These are phyloP conservation scores for Graphiopsis chlorocephala DNA, from an alignment of 2,329 filamentous ascomycete genomes.

Conservation along the genomic window DNA sequence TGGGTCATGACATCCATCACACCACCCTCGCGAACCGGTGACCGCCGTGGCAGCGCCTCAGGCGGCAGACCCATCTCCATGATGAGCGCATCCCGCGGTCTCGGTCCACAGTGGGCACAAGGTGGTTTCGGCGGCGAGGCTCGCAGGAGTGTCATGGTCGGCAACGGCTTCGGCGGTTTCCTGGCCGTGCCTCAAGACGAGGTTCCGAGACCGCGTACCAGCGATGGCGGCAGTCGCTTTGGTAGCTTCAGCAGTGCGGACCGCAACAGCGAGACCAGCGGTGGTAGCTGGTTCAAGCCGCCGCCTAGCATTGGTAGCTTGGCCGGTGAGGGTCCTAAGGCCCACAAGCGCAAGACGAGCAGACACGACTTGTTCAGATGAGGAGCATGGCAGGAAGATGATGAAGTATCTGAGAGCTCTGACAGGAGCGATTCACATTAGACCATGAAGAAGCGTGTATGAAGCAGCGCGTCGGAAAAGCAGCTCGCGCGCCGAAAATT, in stretches of 20 bases:
- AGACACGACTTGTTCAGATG: conserved; percentile 37
- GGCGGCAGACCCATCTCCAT: conserved; percentile 46
- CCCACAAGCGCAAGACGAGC: conserved; percentile 31
- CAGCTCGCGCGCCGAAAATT: neutral
- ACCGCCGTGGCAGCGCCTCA: conserved; percentile 38
- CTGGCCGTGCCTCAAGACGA: conserved; percentile 60
- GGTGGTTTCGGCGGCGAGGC: conserved; percentile 52
- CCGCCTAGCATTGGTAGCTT: conserved; percentile 29
- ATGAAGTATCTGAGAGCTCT: neutral
- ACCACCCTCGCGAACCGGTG: conserved; percentile 41
- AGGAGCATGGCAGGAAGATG: neutral
- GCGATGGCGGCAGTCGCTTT: conserved; percentile 22
- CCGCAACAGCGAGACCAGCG: conserved; percentile 17
- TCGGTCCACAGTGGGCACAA: conserved; percentile 54
- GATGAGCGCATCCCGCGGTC: conserved; percentile 45
- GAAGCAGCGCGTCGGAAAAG: neutral
- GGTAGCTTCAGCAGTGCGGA: conserved; percentile 22
- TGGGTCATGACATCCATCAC: conserved; percentile 65
- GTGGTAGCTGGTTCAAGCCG: conserved; percentile 26
- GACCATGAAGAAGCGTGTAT: neutral
- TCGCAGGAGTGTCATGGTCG: conserved; percentile 61
- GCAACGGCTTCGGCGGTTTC: conserved; percentile 66
- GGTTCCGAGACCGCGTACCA: conserved; percentile 31
- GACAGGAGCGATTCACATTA: neutral
- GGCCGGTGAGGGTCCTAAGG: conserved; percentile 14